These are phyloP conservation scores for Lactarius pseudohatsudake DNA, from an alignment of 768 basidiomycete genomes.

Conservation along the genomic window DNA sequence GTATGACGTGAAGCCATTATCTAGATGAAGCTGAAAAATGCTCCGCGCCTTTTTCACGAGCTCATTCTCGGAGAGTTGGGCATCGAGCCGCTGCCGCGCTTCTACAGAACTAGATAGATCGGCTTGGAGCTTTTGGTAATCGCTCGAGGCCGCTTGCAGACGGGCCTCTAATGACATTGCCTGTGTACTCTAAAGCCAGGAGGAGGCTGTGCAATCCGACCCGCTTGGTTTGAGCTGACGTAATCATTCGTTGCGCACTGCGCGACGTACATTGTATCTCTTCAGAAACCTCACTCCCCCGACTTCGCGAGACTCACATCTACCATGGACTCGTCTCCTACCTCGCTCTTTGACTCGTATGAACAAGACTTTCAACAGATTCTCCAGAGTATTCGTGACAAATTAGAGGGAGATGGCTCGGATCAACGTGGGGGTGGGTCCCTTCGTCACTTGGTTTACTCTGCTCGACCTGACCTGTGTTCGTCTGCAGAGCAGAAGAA, in stretches of 20 bases:
- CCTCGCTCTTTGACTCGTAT: constrained; percentile 86
- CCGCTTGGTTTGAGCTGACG: background rate
- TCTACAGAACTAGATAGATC: constrained; percentile 76
- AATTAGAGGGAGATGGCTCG: constrained; percentile 70
- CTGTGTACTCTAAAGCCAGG: background rate
- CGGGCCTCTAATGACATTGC: constrained; percentile 56
- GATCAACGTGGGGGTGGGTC: constrained; percentile 67
- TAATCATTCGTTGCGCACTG: constrained; percentile 9
- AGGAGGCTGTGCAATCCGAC: background rate
- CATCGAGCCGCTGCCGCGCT: constrained; percentile 81
- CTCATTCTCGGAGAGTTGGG: constrained; percentile 90
- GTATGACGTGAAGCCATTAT: constrained; percentile 11
- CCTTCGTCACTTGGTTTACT: background rate
- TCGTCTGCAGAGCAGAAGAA: constrained; percentile 71
- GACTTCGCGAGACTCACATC: background rate
- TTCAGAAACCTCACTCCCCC: no score
- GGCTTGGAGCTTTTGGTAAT: constrained; percentile 78
- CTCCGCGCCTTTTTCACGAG: constrained; percentile 78
- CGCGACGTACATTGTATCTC: background rate
- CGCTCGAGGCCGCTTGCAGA: constrained; percentile 66
- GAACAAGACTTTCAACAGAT: constrained; percentile 91
- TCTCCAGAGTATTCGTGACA: constrained; percentile 67
- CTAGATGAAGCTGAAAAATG: background rate
- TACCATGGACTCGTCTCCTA: constrained; percentile 79
- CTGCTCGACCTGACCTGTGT: background rate